phyloP scores from a whole-genome alignment of 768 basidiomycete genomes.

The Candolleomyces eurysporus region DNA sequence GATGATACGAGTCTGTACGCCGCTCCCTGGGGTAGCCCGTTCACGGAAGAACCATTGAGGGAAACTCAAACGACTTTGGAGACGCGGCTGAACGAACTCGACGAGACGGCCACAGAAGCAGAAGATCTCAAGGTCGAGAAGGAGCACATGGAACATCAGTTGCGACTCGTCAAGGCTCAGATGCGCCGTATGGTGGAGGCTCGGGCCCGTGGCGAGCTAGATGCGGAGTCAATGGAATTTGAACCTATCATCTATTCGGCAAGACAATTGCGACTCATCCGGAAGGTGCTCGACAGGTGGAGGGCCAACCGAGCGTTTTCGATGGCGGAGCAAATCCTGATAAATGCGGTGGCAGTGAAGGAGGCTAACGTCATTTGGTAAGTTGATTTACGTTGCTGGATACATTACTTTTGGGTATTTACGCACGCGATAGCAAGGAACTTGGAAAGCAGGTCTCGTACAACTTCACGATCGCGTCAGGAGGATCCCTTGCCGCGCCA shows the following conservation, averaged over 20 bases:
- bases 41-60: conserved; percentile 61
- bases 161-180: conserved; percentile 74
- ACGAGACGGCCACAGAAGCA: conserved; percentile 55
- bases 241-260: conserved; percentile 85
- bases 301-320: conserved; percentile 79
- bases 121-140: conserved; percentile 89
- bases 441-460: conserved; percentile 84
- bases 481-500: conserved; percentile 74
- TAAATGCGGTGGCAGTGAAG: conserved; percentile 82
- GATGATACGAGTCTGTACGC: conserved; percentile 87
- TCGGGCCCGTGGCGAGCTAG: conserved; percentile 73
- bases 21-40: conserved; percentile 58
- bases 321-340: conserved; percentile 88
- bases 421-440: conserved; percentile 60
- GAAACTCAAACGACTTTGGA: conserved; percentile 78
- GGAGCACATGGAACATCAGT: conserved; percentile 89
- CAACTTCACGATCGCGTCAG: conserved; percentile 90
- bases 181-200: conserved; percentile 81
- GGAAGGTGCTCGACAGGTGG: conserved; percentile 85
- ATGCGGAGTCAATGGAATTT: conserved; percentile 57
- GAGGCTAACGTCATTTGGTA: conserved; percentile 95
- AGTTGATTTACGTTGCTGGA: conserved; percentile 15
- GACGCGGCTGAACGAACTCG: conserved; percentile 62
- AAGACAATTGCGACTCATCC: conserved; percentile 76
- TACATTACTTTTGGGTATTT: neutral